These are phyloP conservation scores for Eragrostis nindensis DNA, from an alignment of 176 grass and related monocot genomes.

Conservation along the genomic window DNA sequence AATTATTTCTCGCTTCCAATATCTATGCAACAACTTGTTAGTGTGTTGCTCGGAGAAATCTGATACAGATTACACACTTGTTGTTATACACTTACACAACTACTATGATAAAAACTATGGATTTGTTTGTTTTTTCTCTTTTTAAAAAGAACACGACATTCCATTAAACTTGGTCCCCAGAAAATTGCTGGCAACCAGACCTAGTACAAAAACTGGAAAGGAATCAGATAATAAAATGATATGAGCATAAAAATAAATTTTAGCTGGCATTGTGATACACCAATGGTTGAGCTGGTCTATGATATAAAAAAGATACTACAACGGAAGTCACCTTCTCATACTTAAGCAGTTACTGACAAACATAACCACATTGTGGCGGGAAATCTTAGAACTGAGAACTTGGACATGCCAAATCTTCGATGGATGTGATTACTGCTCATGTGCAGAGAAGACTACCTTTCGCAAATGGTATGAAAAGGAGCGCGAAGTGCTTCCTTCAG, in stretches of 20 bases:
- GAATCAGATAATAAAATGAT: not conserved
- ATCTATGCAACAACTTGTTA: no score
- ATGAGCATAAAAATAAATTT: not conserved
- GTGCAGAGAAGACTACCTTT: conserved; percentile 27
- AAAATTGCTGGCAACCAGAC: not conserved
- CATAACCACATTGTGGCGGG: not conserved
- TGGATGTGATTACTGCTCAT: conserved; percentile 37
- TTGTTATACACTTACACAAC: not conserved
- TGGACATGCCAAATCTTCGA: conserved; percentile 6
- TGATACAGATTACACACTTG: not conserved
- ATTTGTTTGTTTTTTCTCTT: not conserved
- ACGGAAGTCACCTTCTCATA: not conserved
- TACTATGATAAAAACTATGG: not conserved
- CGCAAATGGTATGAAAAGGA: conserved; percentile 5
- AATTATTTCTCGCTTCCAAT: conserved; percentile 20
- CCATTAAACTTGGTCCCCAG: not conserved
- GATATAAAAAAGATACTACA: not conserved
- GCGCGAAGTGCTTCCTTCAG: conserved; percentile 12
- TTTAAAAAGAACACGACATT: not conserved
- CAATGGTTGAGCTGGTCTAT: conserved; percentile 15
- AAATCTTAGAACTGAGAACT: conserved; percentile 9
- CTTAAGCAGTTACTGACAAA: not conserved
- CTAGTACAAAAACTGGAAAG: not conserved
- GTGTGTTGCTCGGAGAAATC: no score
- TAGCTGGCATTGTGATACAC: conserved; percentile 2